phyloP scores from a whole-genome alignment of 768 basidiomycete genomes.

The Lactarius tabidus region DNA sequence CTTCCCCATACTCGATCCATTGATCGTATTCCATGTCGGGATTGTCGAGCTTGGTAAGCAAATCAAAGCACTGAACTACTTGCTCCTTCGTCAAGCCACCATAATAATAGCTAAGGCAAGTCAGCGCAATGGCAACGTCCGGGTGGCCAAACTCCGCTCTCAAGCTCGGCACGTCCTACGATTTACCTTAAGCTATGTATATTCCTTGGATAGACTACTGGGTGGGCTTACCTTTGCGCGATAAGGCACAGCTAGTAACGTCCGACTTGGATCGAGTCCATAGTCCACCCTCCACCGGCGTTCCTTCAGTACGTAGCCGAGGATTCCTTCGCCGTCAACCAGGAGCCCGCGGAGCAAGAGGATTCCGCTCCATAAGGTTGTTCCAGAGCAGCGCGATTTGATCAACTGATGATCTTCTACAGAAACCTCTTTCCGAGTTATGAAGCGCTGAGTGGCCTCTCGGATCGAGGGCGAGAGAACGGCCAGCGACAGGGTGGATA shows the following conservation, averaged over 20 bases:
- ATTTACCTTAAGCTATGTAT: not conserved
- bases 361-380: slow-evolving; percentile 35
- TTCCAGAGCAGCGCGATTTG: not conserved
- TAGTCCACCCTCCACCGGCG: slow-evolving; percentile 51
- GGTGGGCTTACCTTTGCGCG: slow-evolving; percentile 35
- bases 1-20: slow-evolving; percentile 33
- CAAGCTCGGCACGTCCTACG: slow-evolving; percentile 42
- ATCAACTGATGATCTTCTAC: not conserved
- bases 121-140: slow-evolving; percentile 41
- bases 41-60: slow-evolving; percentile 40
- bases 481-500: not conserved
- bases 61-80: slow-evolving; percentile 36
- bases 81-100: slow-evolving; percentile 38
- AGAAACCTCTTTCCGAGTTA: not conserved
- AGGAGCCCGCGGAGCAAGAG: slow-evolving; percentile 46
- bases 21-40: slow-evolving; percentile 37
- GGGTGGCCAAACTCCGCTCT: slow-evolving; percentile 53
- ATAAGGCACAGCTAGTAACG: slow-evolving; percentile 50
- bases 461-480: not conserved
- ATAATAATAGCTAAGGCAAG: slow-evolving; percentile 49
- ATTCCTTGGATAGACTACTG: not conserved
- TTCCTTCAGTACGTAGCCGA: slow-evolving; percentile 37
- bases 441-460: slow-evolving; percentile 7
- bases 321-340: slow-evolving; percentile 34
- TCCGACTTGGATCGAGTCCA: slow-evolving; percentile 41